phyloP scores from a whole-genome alignment of 2,329 filamentous ascomycete species.

The Fusarium keratoplasticum region DNA sequence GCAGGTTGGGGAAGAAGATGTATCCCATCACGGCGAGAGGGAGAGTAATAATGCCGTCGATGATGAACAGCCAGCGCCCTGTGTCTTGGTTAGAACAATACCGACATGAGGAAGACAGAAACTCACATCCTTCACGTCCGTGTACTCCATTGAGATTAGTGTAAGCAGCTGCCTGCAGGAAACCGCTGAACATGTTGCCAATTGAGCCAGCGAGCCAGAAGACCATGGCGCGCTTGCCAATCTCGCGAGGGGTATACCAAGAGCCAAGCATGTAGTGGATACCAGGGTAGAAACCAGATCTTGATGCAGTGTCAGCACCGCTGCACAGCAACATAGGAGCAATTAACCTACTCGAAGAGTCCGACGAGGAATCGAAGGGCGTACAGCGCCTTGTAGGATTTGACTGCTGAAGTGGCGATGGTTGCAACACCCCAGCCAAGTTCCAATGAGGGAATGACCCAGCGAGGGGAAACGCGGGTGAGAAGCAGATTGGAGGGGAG shows the following conservation, averaged over 20 bases:
- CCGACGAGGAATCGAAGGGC: slow-evolving; percentile 25
- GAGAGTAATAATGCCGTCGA: slow-evolving; percentile 32
- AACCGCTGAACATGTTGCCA: slow-evolving; percentile 30
- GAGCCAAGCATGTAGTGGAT: slow-evolving; percentile 40
- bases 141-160: slow-evolving; percentile 25
- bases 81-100: background rate
- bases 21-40: slow-evolving; percentile 25
- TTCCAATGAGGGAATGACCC: slow-evolving; percentile 32
- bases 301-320: background rate
- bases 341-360: slow-evolving; percentile 27
- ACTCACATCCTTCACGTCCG: slow-evolving; percentile 29
- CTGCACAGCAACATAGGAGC: background rate
- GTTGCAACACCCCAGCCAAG: slow-evolving; percentile 32
- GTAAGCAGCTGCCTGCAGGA: slow-evolving; percentile 29
- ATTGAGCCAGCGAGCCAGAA: slow-evolving; percentile 35
- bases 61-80: slow-evolving; percentile 36
- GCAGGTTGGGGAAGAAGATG: slow-evolving; percentile 32
- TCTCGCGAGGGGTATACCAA: slow-evolving; percentile 38
- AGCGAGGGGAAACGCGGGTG: slow-evolving; percentile 25
- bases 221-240: slow-evolving; percentile 33
- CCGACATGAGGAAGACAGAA: background rate
- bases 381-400: slow-evolving; percentile 25
- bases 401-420: slow-evolving; percentile 22
- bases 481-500: slow-evolving; percentile 28
- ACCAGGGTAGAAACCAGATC: slow-evolving; percentile 29